phyloP scores from a whole-genome alignment of 331 rosid genomes.

The Quercus tomentella region DNA sequence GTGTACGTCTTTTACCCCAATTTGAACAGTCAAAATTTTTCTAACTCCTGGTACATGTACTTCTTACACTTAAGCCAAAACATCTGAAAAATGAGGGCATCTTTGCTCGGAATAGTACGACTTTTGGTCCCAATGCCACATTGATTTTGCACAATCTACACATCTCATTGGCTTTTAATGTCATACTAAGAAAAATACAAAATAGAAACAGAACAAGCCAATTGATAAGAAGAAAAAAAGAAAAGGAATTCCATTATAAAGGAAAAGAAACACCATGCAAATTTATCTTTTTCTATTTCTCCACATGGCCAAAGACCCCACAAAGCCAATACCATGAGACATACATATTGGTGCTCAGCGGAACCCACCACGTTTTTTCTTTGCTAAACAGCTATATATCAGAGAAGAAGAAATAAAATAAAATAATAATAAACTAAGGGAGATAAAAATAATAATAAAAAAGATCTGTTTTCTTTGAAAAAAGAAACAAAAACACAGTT shows the following conservation, averaged over 20 bases:
- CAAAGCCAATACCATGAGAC: slow-evolving; percentile 22
- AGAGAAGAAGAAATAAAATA: not conserved
- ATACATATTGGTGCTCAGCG: slow-evolving; percentile 27
- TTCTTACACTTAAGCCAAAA: slow-evolving; percentile 1
- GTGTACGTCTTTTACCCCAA: slow-evolving; percentile 2
- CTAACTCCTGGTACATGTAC: not conserved
- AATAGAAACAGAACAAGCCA: slow-evolving; percentile 26
- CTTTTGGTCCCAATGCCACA: not conserved
- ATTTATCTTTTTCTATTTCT: slow-evolving; percentile 28
- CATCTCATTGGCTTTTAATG: not conserved
- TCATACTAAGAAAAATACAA: slow-evolving; percentile 14
- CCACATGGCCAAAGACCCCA: slow-evolving; percentile 46
- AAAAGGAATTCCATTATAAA: slow-evolving; percentile 3
- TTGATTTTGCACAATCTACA: slow-evolving; percentile 1
- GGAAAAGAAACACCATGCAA: slow-evolving; percentile 20
- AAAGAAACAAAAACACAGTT: slow-evolving; percentile 40
- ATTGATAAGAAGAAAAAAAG: slow-evolving; percentile 7
- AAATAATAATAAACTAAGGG: not conserved
- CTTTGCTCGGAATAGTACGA: not conserved
- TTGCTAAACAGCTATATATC: slow-evolving; percentile 57
- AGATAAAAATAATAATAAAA: not conserved
- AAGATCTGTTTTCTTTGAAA: slow-evolving; percentile 12
- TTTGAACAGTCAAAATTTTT: slow-evolving; percentile 12
- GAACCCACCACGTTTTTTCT: slow-evolving; percentile 45
- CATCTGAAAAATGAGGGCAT: not conserved